Conservation (phyloP, 441 rosid species). For the Gossypium trilobum region DNA sequence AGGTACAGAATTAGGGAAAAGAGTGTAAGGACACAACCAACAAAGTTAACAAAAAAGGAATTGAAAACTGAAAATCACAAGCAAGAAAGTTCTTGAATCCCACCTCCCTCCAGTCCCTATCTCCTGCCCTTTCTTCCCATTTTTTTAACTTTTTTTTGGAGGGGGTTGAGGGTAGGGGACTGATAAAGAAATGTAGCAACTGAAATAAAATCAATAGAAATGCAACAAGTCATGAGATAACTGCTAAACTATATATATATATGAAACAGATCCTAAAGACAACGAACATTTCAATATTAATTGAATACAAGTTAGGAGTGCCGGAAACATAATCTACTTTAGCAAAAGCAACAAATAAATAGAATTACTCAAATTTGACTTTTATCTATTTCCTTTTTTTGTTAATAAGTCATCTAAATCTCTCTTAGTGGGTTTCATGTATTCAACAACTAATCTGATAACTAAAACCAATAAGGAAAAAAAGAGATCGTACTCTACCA, state of each 20-base stretch:
- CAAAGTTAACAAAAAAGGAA: not conserved
- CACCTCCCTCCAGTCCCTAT: not conserved
- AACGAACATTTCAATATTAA: not conserved
- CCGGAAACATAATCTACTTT: not conserved
- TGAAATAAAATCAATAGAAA: not conserved
- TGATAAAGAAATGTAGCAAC: not conserved
- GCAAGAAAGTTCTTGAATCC: not conserved
- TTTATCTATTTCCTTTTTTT: not conserved
- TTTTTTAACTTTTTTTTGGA: not conserved
- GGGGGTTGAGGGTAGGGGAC: not conserved
- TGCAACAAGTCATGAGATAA: not conserved
- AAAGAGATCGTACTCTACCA: not conserved
- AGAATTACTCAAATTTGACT: not conserved
- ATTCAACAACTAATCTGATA: not conserved
- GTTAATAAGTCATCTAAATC: not conserved
- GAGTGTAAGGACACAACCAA: conserved; percentile 2
- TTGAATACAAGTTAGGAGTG: not conserved
- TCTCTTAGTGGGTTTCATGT: not conserved
- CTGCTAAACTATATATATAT: not conserved
- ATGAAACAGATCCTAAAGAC: not conserved
- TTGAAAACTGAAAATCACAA: not conserved
- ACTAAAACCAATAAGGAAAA: not conserved
- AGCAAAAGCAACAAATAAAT: not conserved
- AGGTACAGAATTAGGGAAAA: conserved; percentile 16
- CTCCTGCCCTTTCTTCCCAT: not conserved